phyloP scores from a whole-genome alignment of 2,329 filamentous ascomycete genomes.

The Trichoderma harzianum region DNA sequence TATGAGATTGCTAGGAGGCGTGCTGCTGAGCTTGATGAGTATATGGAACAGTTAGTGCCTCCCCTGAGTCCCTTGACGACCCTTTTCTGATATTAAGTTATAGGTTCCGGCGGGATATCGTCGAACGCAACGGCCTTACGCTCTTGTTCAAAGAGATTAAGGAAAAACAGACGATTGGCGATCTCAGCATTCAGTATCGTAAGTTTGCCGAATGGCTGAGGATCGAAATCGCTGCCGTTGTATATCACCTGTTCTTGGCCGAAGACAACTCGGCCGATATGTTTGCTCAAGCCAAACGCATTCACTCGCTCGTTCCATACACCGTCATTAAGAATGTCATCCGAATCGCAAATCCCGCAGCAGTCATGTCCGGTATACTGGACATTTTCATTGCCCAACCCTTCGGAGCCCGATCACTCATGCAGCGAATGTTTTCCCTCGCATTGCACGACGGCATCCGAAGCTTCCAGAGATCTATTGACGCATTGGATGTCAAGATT shows the following conservation, averaged over 20 bases:
- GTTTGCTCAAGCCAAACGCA: conserved; percentile 89
- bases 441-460: conserved; percentile 88
- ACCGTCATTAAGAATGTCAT: conserved; percentile 94
- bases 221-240: conserved; percentile 92
- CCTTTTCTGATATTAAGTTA: conserved; percentile 15
- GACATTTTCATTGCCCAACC: conserved; percentile 96
- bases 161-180: conserved; percentile 79
- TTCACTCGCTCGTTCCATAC: conserved; percentile 93
- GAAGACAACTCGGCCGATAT: conserved; percentile 97
- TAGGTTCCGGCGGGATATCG: conserved; percentile 63
- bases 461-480: conserved; percentile 82
- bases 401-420: conserved; percentile 81
- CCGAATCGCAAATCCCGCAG: conserved; percentile 89
- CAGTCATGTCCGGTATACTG: conserved; percentile 92
- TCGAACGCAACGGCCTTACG: conserved; percentile 78
- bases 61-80: not conserved
- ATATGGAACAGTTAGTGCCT: conserved; percentile 80
- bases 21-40: conserved; percentile 89
- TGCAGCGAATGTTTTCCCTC: conserved; percentile 92
- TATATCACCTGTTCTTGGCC: conserved; percentile 95
- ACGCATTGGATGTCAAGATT: conserved; percentile 71
- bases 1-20: conserved; percentile 92
- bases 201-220: conserved; percentile 98
- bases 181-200: conserved; percentile 90
- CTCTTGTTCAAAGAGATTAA: conserved; percentile 91